Percentiles rank a stretch among this genome's conserved stretches.
phyloP scores from a whole-genome alignment of 140 eudicot species.

The Oenanthe javanica region DNA sequence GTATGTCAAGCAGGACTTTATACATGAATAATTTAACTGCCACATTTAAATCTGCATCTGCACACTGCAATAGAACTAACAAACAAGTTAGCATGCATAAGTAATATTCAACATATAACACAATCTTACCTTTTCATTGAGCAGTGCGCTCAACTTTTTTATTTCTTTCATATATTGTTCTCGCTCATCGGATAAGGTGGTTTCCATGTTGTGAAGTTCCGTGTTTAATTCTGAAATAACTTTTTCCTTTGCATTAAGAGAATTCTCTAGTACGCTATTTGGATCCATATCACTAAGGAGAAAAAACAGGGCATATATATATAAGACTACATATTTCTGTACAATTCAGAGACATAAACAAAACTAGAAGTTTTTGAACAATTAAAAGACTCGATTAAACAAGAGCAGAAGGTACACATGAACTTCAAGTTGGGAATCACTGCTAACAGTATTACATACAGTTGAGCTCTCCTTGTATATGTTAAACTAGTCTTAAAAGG shows the following conservation, averaged over 20 bases:
- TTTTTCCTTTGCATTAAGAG: conserved; percentile 88
- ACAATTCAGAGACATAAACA: not conserved
- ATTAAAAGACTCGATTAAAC: not conserved
- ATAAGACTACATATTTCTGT: conserved; percentile 7
- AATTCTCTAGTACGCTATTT: conserved; percentile 67
- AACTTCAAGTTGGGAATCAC: not conserved
- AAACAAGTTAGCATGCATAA: not conserved
- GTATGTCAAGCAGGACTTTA: not conserved
- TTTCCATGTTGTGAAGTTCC: conserved; percentile 84
- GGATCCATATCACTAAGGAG: conserved; percentile 52
- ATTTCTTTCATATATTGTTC: conserved; percentile 72
- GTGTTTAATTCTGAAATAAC: conserved; percentile 83
- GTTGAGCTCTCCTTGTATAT: not conserved
- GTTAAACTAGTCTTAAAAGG: not conserved
- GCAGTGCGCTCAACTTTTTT: conserved; percentile 73
- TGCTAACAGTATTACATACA: not conserved
- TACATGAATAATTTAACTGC: not conserved
- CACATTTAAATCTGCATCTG: not conserved
- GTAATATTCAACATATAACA: not conserved
- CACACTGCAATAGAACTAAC: not conserved
- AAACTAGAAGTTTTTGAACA: conserved; percentile 7
- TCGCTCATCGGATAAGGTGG: conserved; percentile 67
- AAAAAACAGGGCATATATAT: not conserved
- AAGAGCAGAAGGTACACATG: not conserved
- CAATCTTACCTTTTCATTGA: conserved; percentile 66